Base-by-base conservation (phyloP, 140 eudicot species). In the Erigeron philadelphicus region DNA sequence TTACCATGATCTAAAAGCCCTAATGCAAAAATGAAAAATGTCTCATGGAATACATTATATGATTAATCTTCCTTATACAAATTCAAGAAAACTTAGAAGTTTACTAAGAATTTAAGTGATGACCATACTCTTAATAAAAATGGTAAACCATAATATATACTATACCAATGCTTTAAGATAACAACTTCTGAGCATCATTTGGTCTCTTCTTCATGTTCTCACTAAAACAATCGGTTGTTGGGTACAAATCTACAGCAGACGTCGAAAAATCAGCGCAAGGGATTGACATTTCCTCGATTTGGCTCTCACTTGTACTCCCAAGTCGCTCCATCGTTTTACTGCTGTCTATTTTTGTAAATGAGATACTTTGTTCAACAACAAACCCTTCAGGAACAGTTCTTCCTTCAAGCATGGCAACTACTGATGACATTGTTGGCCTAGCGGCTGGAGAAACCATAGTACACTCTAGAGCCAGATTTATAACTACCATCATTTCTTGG, bases 391-490 rank as follows among this genome's bases (percentile, higher is more conserved):
- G 44, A 67, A 62, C 66, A 2, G 58, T 56, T 76, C 70, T 68
- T 6, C 95, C 90, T 75, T 87, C 89, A 1, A 90, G 82, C 78
- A 90, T 90, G 81, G 90, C 77, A 42, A 90, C 88, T 7, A 85
- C 97, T 16, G 81, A 52, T 7, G 97, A 87, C 97, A 90, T 90
- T 25, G 74, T 50, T 9, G 97, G 97, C 55, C 97, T 80, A 18
- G 70, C 88, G 16, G 90, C 56, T 8, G 88, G 78, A 18, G 87
- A 68, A 23, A 50, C 56, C 12, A 73, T 66, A 0, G 90, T 76
- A 78, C 97, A 90, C 16, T 59, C 70, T 25, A 90, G 81, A 1
- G 88, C 94, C 8, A 90, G 23, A 43, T 80, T 74, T 41, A 87
- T 62, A 64, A 80, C 75, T 8, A 61, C 71, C 76, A 69, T 52